Base-by-base conservation (phyloP, 495 filamentous ascomycete genomes). In the Podospora pseudoanserina region DNA sequence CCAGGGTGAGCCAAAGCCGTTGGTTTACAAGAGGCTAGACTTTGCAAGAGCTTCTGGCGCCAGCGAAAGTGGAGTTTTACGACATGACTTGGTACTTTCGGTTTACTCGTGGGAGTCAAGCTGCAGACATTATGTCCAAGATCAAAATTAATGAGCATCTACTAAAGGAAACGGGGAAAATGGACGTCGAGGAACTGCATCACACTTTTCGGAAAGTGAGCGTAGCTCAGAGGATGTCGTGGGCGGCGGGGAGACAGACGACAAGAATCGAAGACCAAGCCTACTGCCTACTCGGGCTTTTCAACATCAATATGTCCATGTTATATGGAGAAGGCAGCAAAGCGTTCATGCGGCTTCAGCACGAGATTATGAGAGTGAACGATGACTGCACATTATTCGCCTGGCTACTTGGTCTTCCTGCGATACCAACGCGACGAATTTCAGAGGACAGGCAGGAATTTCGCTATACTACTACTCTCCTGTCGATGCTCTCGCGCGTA, bases 311-410 rank as follows among this genome's bases (percentile, higher is more conserved):
- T 49, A 71, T 71, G 69, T 66, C 69, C 28, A 62, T 71, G 23
- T 60, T 71, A 49, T 71, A 71, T 32, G 69, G 63, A 55, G 66
- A 71, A 62, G 69, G 69, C 4, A 30, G 56, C 3, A 62, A 67
- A 2, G 72, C 72, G 0, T 74, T 74, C 53, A 66, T 66, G 34
- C 67, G 72, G 2, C 60, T 74, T 5, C 76, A 75, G 55, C 65
- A 75, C 9, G 72, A 74, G 49, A 73, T 79, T 13, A 59, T 59
- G 6, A 59, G 20, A 13, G 20, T 18, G 4, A 15, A 16, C 9
- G 56, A 59, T 9, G 19, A 59, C 20, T 18, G 18, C 56, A 20
- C 56, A 3, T 15, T 59, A 3, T 20, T 59, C 20, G 56, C 56
- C 11, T 59, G 56, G 56, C 2, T 5, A 23, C 23, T 23, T 23